These are phyloP conservation scores for Xylona heveae DNA, from an alignment of 495 filamentous ascomycete species.

Conservation along the genomic window DNA sequence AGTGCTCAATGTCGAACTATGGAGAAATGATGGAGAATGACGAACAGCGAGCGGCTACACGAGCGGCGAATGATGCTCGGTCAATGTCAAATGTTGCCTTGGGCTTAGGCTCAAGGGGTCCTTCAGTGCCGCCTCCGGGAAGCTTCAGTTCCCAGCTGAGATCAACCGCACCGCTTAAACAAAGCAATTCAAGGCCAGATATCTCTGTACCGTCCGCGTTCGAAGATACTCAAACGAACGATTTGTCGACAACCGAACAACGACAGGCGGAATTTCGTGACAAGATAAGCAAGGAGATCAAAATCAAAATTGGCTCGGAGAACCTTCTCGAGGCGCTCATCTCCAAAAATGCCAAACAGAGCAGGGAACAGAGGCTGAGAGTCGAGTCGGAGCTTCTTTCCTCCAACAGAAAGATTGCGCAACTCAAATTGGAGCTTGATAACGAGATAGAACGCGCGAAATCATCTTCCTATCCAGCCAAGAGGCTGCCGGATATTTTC, in stretches of 20 bases:
- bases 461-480: slow-evolving; percentile 49
- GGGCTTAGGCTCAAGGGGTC: slow-evolving; percentile 35
- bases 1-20: slow-evolving; percentile 10
- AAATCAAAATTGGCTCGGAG: slow-evolving; percentile 94
- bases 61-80: slow-evolving; percentile 21
- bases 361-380: slow-evolving; percentile 66
- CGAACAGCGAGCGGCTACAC: slow-evolving; percentile 20
- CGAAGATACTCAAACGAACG: slow-evolving; percentile 41
- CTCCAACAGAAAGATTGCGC: slow-evolving; percentile 75
- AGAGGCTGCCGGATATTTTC: slow-evolving; percentile 43
- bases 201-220: slow-evolving; percentile 31
- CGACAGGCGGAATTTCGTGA: slow-evolving; percentile 53
- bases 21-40: slow-evolving; percentile 21
- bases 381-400: slow-evolving; percentile 83
- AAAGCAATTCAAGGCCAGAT: slow-evolving; percentile 47
- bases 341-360: slow-evolving; percentile 87
- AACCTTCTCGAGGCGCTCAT: slow-evolving; percentile 90
- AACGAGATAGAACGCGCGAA: slow-evolving; percentile 41
- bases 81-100: slow-evolving; percentile 41
- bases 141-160: slow-evolving; percentile 86
- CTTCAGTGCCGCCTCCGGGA: slow-evolving; percentile 49
- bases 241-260: slow-evolving; percentile 41
- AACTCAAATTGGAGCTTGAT: slow-evolving; percentile 59
- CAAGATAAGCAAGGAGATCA: slow-evolving; percentile 76
- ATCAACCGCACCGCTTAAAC: slow-evolving; percentile 44